Evolutionary conservation across 73 alveolate genomes (phyloP).

Genomic region (Paraurostyla sp.): DNA sequence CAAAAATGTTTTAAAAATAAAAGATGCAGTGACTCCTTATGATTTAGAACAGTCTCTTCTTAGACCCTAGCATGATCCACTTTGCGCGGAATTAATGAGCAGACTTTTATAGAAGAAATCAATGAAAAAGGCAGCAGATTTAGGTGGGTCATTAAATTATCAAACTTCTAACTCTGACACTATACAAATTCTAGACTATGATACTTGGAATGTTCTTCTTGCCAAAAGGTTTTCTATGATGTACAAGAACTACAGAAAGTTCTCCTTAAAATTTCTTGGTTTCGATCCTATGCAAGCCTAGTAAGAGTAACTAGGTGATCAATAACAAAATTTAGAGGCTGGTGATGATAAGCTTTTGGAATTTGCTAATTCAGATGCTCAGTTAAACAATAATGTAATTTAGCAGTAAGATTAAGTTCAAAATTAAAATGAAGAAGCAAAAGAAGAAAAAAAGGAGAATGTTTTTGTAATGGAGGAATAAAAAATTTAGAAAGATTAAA

Average conservation of each 20-base stretch:
- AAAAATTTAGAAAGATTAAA: not conserved
- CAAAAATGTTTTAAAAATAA: conserved; percentile 3
- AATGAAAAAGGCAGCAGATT: not conserved
- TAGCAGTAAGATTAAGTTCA: not conserved
- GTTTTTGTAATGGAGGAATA: not conserved
- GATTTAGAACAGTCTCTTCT: conserved; percentile 44
- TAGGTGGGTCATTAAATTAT: no score
- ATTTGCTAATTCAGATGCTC: not conserved
- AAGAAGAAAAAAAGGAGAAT: conserved; percentile 3
- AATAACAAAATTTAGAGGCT: not conserved
- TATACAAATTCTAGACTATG: conserved; percentile 18
- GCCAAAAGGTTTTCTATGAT: conserved; percentile 33
- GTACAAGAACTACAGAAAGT: conserved; percentile 48
- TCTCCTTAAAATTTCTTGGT: conserved; percentile 27
- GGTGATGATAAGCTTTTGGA: no score
- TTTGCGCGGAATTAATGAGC: conserved; percentile 55
- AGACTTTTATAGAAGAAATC: conserved; percentile 23
- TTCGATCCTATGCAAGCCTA: conserved; percentile 17
- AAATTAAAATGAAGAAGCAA: not conserved
- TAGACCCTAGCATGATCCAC: conserved; percentile 60
- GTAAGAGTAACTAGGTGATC: not conserved
- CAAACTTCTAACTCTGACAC: not conserved
- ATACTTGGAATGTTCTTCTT: conserved; percentile 39
- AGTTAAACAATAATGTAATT: no score
- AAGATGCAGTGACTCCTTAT: conserved; percentile 53